Base-by-base conservation (phyloP, 768 basidiomycete species). In the Pisolithus sp. region DNA sequence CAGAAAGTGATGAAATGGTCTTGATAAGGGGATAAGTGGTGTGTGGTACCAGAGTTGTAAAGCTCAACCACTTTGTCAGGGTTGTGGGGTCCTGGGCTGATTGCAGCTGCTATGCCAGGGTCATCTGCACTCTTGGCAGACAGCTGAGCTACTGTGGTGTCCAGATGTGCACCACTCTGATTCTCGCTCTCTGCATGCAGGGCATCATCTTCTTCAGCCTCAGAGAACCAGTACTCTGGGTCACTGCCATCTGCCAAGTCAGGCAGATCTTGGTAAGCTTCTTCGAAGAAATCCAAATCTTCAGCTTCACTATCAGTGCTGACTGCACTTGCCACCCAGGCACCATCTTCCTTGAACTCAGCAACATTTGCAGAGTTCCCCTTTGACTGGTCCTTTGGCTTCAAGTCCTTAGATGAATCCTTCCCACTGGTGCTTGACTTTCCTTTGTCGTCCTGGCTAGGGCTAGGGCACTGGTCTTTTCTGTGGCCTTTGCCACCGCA, bases 401-500 rank as follows among this genome's bases (percentile, higher is more conserved):
- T 39, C 17, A 20, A n/a, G 39, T 40, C 39, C 17, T n/a, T 40
- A 2, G n/a, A 7, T n/a, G 39, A 40, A 7, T 40, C 17, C 17
- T 40, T 40, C 39, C 17, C 17, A 37, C 30, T 18, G 53, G 49
- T 24, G 39, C 48, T 20, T 40, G 36, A 48, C 49, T 64, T 66
- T 48, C 57, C 57, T 57, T 60, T 64, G 10, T 60, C 56, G 1
- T 63, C 66, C 10, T 63, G 51, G 47, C 50, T 41, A n/a, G 40
- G 40, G 40, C 40, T 41, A 20, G 40, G 39, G 39, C 17, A 40
- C 60, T 71, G 68, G 13, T 70, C 69, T 18, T 63, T 61, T 13
- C 40, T 34, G 40, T 73, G 68, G 4, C 67, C 62, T 12, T 3
- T 28, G 39, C 39, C 50, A 50, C 50, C 55, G 55, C 69, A 72